These are phyloP conservation scores for Hyaloscypha finlandica DNA, from an alignment of 495 filamentous ascomycete genomes.

Conservation along the genomic window DNA sequence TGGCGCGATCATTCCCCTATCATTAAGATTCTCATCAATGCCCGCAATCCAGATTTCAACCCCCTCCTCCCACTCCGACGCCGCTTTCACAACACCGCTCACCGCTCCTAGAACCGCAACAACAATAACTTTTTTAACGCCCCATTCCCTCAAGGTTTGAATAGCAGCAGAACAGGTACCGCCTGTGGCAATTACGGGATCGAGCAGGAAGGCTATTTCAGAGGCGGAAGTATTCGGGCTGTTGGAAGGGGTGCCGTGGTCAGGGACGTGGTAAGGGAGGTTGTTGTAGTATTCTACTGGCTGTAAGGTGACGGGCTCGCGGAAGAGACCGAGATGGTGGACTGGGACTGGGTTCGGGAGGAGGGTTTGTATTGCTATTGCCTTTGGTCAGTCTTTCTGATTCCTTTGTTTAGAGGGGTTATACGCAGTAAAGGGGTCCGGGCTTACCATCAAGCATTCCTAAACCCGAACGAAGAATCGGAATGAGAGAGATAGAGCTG, in stretches of 20 bases:
- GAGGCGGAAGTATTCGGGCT: conserved; percentile 47
- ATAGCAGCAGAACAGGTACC: conserved; percentile 89
- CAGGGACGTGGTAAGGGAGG: conserved; percentile 69
- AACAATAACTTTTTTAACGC: conserved; percentile 76
- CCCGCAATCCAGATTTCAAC: conserved; percentile 84
- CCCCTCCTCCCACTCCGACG: conserved; percentile 70
- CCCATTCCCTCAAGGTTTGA: conserved; percentile 87
- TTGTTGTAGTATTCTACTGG: conserved; percentile 99
- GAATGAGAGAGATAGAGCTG: conserved; percentile 74
- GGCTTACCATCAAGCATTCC: conserved; percentile 79
- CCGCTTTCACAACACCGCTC: conserved; percentile 66
- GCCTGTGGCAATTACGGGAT: conserved; percentile 93
- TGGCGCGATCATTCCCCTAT: conserved; percentile 86
- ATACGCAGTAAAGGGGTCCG: conserved; percentile 1
- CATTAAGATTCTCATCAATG: conserved; percentile 70
- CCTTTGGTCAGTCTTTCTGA: background rate
- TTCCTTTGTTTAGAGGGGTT: background rate
- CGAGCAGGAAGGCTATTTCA: conserved; percentile 78
- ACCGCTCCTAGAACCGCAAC: conserved; percentile 73
- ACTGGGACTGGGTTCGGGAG: conserved; percentile 81
- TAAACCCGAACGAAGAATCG: conserved; percentile 86
- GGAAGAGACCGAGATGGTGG: conserved; percentile 92
- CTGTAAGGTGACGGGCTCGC: conserved; percentile 78
- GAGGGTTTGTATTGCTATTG: conserved; percentile 72
- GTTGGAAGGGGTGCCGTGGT: conserved; percentile 39